Evolutionary conservation across 2,329 filamentous ascomycete species (phyloP).

Genomic region (Dactylonectria macrodidyma): DNA sequence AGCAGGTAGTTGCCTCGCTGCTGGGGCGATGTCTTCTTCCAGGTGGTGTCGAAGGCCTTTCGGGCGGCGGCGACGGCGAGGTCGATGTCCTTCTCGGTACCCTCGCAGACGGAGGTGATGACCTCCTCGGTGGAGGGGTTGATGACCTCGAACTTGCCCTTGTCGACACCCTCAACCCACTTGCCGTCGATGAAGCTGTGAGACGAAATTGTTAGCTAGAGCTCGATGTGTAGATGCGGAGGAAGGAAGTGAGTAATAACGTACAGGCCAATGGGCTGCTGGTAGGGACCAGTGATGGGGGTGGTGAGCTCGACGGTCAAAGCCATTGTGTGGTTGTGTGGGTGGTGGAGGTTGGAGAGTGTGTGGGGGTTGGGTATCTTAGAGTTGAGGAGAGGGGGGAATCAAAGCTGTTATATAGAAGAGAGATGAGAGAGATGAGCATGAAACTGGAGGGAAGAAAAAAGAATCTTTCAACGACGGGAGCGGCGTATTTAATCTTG

Average conservation of each 20-base stretch:
- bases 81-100: constrained; percentile 87
- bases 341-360: constrained; percentile 30
- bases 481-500: constrained; percentile 48
- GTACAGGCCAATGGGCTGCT: constrained; percentile 75
- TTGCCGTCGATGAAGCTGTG: constrained; percentile 92
- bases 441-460: constrained; percentile 45
- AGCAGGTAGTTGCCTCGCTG: constrained; percentile 78
- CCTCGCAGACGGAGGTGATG: constrained; percentile 87
- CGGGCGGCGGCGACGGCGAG: constrained; percentile 88
- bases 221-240: constrained; percentile 3
- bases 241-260: constrained; percentile 45
- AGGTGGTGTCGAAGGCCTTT: constrained; percentile 84
- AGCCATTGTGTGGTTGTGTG: constrained; percentile 42
- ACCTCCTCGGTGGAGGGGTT: constrained; percentile 90
- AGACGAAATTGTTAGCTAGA: not conserved
- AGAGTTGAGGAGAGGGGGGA: constrained; percentile 27
- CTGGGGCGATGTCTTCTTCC: constrained; percentile 78
- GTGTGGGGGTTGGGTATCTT: constrained; percentile 43
- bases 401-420: constrained; percentile 37
- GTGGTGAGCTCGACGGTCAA: constrained; percentile 76
- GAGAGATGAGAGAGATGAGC: constrained; percentile 38
- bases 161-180: constrained; percentile 83
- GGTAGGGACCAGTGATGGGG: constrained; percentile 72
- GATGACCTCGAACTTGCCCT: constrained; percentile 93
- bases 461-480: constrained; percentile 35